Base-by-base conservation (phyloP, 1,139 yeast species). In the Saccharomycopsis phalli region DNA sequence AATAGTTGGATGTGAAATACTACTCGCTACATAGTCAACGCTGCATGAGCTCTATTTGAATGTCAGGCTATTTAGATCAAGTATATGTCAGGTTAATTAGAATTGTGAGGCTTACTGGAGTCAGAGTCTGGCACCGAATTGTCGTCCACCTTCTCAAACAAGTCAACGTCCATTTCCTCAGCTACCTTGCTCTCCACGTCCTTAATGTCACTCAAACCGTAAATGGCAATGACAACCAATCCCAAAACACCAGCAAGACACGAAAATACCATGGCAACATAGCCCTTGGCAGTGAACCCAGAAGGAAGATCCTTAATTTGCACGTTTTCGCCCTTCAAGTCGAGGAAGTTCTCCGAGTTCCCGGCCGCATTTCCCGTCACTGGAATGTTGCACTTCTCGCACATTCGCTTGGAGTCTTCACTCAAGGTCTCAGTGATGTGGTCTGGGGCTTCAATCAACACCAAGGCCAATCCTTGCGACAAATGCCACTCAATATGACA, bases 401-500 rank as follows among this genome's bases (percentile, higher is more conserved):
- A 80, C 22, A 65, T 62, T 14, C 63, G 61, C 30, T 63, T 58
- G 51, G 67, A 77, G 47, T 71, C 67, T 1, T 65, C 67, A 22
- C 70, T 62, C n/a, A 70, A 48, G 26, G 58, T 60, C 49, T 67
- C 68, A 4, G 53, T 47, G 39, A 63, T 65, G 25, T 60, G 58
- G 30, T 62, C 51, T 8, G 88, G 88, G 29, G 80, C 80, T 62
- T 84, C 95, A 38, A 84, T 65, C 35, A 83, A 65, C n/a, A 69
- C 66, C 45, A 81, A 56, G 31, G 87, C 88, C 47, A 86, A 69
- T 47, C 95, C 95, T 61, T 84, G 95, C 53, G 75, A 77, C 66
- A 86, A 71, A 65, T 86, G 95, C 95, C 95, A 86, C 54, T 86
- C 95, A 50, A 86, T 79, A 54, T 86, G 95, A 63, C 95, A 87